Base-by-base conservation (phyloP, 768 basidiomycete species). In the Tylopilus sp. region DNA sequence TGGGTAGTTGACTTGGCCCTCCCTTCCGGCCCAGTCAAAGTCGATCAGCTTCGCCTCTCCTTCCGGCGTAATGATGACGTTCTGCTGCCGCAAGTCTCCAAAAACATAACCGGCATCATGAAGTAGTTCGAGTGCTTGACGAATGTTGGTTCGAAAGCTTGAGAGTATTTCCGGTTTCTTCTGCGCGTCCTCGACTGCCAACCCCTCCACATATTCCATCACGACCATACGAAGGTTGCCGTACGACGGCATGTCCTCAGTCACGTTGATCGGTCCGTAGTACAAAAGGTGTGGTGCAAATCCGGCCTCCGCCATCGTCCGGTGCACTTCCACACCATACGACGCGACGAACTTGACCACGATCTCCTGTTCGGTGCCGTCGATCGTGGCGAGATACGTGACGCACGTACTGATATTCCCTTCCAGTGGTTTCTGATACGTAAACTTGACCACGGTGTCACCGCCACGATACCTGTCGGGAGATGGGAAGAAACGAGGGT, bases 61-160 rank as follows among this genome's bases (percentile, higher is more conserved):
- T 30, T 57, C 51, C 13, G 37, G 47, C 12, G 52, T 55, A 37
- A 70, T 50, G 19, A 77, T 51, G 30, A 76, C 55, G 45, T 76
- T 76, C 4, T 58, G 64, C 13, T 1, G 3, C 10, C 71, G 71
- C n/a, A 76, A 58, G 46, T 76, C 71, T 5, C 75, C 76, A 56
- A 65, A 69, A 4, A 77, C 75, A 28, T 65, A 71, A 3, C 65
- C 70, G 12, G 44, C 31, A 14, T 17, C 29, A 48, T 76, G 74
- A 38, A 74, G 61, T 3, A 52, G 26, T 13, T 31, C 13, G 4
- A 72, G 13, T 9, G 59, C 60, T 0, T 37, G 6, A n/a, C 49
- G 34, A 37, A 76, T 44, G 38, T 71, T 58, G 6, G 55, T 37
- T 48, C 38, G 40, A 64, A 62, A 22, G n/a, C 13, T 25, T 25